A percentile compares a stretch with the other conserved stretches of the same genome.
phyloP scores from a whole-genome alignment of 352 stramenopile species.

The Pythium vanterpoolii region DNA sequence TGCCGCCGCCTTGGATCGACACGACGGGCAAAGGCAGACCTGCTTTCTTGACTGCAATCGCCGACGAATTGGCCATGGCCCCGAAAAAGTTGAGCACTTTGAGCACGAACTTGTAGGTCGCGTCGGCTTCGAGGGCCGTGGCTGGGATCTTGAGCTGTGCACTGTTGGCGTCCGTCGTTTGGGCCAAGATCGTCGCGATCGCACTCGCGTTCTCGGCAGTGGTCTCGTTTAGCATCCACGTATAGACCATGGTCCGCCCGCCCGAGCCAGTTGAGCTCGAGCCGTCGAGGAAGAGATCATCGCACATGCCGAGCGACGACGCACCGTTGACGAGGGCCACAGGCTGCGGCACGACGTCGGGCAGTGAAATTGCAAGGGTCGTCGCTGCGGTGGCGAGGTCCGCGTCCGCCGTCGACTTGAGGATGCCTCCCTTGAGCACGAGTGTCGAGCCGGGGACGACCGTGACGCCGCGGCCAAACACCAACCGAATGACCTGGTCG shows the following conservation, averaged over 20 bases:
- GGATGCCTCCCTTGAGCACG: slow-evolving; percentile 31
- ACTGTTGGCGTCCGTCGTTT: slow-evolving; percentile 32
- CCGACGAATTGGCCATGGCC: slow-evolving; percentile 36
- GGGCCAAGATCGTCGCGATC: slow-evolving; percentile 26
- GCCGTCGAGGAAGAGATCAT: slow-evolving; percentile 56
- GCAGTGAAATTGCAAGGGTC: slow-evolving; percentile 29
- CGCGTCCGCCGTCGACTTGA: slow-evolving; percentile 50
- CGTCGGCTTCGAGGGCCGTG: slow-evolving; percentile 33
- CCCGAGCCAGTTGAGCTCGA: slow-evolving; percentile 49
- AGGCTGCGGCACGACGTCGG: slow-evolving; percentile 42
- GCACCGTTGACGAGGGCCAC: slow-evolving; percentile 40
- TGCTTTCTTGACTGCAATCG: slow-evolving; percentile 44
- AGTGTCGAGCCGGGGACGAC: slow-evolving; percentile 37
- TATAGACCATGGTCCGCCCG: slow-evolving; percentile 52
- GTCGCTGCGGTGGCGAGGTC: slow-evolving; percentile 34
- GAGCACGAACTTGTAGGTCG: slow-evolving; percentile 43
- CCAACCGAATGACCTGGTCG: slow-evolving; percentile 39
- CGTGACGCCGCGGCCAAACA: slow-evolving; percentile 42
- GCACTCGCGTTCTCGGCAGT: slow-evolving; percentile 24
- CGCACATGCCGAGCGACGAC: slow-evolving; percentile 49
- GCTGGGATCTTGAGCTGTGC: slow-evolving; percentile 34
- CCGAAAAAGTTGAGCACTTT: slow-evolving; percentile 53
- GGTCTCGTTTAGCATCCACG: slow-evolving; percentile 36
- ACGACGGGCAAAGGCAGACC: slow-evolving; percentile 49
- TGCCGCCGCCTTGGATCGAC: slow-evolving; percentile 41